Evolutionary conservation across 1,284 basidiomycete genomes (phyloP).

Genomic region (Ceratobasidium sp.): DNA sequence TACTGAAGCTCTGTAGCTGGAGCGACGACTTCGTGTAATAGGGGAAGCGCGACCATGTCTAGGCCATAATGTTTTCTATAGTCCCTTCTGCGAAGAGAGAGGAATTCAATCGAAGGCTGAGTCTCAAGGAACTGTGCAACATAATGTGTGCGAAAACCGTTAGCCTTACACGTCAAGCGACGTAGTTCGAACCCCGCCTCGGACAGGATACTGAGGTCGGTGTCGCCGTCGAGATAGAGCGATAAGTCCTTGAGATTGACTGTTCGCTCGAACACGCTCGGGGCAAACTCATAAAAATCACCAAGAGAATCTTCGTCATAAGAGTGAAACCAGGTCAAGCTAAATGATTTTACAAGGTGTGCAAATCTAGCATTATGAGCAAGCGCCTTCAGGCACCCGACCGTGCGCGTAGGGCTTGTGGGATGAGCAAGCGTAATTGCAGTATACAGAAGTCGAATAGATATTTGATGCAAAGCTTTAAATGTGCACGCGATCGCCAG

Average conservation of each 20-base stretch:
- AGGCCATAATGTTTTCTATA: background rate
- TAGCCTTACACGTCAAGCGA: background rate
- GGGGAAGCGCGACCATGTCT: background rate
- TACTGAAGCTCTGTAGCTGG: background rate
- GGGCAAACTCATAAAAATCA: background rate
- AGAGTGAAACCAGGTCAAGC: background rate
- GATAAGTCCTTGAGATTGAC: slow-evolving; percentile 1
- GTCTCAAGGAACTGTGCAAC: slow-evolving; percentile 19
- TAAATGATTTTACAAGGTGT: background rate
- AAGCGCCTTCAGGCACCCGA: background rate
- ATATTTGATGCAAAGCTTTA: background rate
- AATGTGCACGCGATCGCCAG: background rate
- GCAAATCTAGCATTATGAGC: background rate
- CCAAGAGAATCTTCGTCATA: background rate
- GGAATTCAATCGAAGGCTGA: slow-evolving; percentile 15
- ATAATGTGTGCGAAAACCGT: no score
- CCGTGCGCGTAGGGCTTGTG: background rate
- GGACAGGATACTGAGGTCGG: background rate
- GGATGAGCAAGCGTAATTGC: background rate
- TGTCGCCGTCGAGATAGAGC: background rate
- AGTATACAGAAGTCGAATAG: slow-evolving; percentile 16
- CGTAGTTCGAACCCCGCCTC: background rate
- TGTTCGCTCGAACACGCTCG: slow-evolving; percentile 4
- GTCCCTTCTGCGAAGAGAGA: background rate
- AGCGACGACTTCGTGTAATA: background rate